Evolutionary conservation across 441 rosid species (phyloP).

Genomic region (Jatropha podagrica): DNA sequence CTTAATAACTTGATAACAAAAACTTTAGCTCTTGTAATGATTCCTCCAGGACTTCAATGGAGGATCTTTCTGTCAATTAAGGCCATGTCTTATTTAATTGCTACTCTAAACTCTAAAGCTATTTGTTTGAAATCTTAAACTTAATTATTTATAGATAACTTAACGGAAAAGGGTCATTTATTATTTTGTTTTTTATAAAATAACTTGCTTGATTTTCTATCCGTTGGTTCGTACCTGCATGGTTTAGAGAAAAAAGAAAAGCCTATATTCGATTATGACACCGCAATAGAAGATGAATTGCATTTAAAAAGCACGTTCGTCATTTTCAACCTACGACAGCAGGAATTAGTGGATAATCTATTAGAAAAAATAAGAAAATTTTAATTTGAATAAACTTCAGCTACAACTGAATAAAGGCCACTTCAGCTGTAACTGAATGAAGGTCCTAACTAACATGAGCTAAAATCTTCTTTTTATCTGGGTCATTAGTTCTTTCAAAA

Average conservation of each 20-base stretch:
- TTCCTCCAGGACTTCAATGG: too few relatives aligned
- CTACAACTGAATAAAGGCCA: not conserved
- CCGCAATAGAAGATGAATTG: not conserved
- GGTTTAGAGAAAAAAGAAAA: not conserved
- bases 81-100: not conserved
- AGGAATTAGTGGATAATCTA: not conserved
- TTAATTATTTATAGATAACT: too few relatives aligned
- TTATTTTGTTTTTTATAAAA: not conserved
- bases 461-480: not conserved
- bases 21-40: not conserved
- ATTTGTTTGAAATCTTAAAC: not conserved
- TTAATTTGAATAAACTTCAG: not conserved
- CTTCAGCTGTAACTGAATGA: not conserved
- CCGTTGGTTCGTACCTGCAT: not conserved
- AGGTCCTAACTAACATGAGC: not conserved
- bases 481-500: not conserved
- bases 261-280: not conserved
- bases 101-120: not conserved
- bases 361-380: not conserved
- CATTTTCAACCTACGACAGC: not conserved
- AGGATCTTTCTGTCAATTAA: not conserved
- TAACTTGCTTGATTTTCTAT: not conserved
- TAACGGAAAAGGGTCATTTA: not conserved
- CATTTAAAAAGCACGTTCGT: not conserved
- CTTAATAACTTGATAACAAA: not conserved